Conservation (phyloP, 2,329 filamentous ascomycete genomes). For the Fusarium irregulare region DNA sequence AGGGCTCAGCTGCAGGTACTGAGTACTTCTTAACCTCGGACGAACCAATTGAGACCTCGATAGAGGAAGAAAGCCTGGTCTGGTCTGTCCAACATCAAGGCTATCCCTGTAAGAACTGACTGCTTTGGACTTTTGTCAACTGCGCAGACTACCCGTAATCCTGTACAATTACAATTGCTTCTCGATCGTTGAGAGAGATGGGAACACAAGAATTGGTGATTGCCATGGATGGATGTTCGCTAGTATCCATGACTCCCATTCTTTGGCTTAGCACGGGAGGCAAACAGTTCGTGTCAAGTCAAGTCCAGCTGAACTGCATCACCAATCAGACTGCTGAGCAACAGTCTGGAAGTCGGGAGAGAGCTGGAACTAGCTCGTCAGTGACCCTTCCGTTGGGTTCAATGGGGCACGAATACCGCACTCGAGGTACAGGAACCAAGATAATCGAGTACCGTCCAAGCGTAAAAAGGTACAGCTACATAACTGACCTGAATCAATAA, state of each 20-base stretch:
- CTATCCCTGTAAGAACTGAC: slow-evolving; percentile 11
- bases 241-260: slow-evolving; percentile 19
- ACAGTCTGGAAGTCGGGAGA: slow-evolving; percentile 19
- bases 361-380: slow-evolving; percentile 17
- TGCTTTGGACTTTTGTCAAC: slow-evolving; percentile 2
- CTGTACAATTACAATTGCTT: background rate
- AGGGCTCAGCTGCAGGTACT: slow-evolving; percentile 26
- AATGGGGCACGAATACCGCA: background rate
- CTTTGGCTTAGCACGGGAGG: slow-evolving; percentile 20
- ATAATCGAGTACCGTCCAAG: accelerated
- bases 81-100: slow-evolving; percentile 16
- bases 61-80: background rate
- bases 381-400: slow-evolving; percentile 30
- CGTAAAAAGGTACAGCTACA: background rate
- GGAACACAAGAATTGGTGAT: background rate
- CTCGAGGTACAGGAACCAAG: slow-evolving; percentile 6
- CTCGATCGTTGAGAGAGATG: background rate
- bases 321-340: slow-evolving; percentile 25
- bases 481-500: slow-evolving; percentile 13
- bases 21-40: slow-evolving; percentile 6
- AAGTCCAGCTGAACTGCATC: slow-evolving; percentile 15
- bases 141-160: background rate
- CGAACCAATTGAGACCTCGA: background rate
- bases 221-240: background rate
- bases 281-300: slow-evolving; percentile 32